Evolutionary conservation across 495 filamentous ascomycete species (phyloP).

Genomic region (Cercophora scortea): DNA sequence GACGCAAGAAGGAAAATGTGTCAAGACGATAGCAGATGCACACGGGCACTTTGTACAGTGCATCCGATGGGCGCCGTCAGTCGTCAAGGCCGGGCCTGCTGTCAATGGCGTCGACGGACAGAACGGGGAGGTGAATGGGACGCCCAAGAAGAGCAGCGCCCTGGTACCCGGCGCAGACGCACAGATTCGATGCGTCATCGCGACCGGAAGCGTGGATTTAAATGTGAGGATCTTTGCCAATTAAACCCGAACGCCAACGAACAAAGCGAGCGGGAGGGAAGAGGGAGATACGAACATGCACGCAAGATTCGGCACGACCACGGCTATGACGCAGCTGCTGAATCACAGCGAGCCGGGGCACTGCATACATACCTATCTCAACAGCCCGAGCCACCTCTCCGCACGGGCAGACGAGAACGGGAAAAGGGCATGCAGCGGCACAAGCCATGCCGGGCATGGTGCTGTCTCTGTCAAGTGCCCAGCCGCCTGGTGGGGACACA

Average conservation of each 20-base stretch:
- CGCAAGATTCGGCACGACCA: too few species aligned
- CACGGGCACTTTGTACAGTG: slow-evolving; percentile 86
- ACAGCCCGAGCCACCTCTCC: too few species aligned
- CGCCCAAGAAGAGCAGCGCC: slow-evolving; percentile 36
- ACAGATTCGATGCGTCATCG: slow-evolving; percentile 54
- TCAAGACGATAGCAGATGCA: slow-evolving; percentile 70
- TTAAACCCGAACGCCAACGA: slow-evolving; percentile 7
- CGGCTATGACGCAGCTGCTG: too few species aligned
- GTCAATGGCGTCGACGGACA: slow-evolving; percentile 43
- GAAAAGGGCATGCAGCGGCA: too few species aligned
- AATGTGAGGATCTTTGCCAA: slow-evolving; percentile 55
- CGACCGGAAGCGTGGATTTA: slow-evolving; percentile 55
- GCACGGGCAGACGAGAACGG: too few species aligned
- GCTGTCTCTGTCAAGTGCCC: too few species aligned
- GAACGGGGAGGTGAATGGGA: slow-evolving; percentile 45
- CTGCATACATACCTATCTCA: too few species aligned
- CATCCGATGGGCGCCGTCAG: slow-evolving; percentile 82
- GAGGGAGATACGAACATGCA: too few species aligned
- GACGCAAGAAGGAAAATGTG: slow-evolving; percentile 79
- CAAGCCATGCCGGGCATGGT: too few species aligned
- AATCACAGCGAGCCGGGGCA: too few species aligned
- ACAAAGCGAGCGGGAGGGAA: too few species aligned
- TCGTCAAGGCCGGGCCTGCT: slow-evolving; percentile 51
- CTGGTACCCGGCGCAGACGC: slow-evolving; percentile 23
- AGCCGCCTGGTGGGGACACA: too few species aligned